These are phyloP conservation scores for Paradendryphiella salina DNA, from an alignment of 2,329 filamentous ascomycete genomes.

Conservation along the genomic window DNA sequence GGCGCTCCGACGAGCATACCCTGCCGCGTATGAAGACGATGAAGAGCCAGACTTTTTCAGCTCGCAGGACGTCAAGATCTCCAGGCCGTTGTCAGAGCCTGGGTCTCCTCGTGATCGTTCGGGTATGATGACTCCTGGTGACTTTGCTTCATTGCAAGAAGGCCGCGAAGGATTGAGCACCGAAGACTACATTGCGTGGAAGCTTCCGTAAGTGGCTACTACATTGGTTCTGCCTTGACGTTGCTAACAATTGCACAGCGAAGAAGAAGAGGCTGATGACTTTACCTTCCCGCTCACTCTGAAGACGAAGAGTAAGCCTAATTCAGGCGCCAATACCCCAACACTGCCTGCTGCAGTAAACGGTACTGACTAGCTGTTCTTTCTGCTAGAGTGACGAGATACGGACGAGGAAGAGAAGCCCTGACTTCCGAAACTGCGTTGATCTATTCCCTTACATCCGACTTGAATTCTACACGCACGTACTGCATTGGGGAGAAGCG, in stretches of 20 bases:
- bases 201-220: slow-evolving; percentile 77
- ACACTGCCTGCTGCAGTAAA: slow-evolving; percentile 33
- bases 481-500: slow-evolving; percentile 7
- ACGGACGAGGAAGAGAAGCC: slow-evolving; percentile 6
- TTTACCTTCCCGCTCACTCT: slow-evolving; percentile 72
- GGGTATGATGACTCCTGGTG: slow-evolving; percentile 98
- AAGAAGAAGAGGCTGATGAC: slow-evolving; percentile 88
- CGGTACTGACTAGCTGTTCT: slow-evolving; percentile 27
- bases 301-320: slow-evolving; percentile 50
- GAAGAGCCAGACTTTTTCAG: slow-evolving; percentile 90
- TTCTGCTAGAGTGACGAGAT: slow-evolving; percentile 9
- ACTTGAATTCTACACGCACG: slow-evolving; percentile 9
- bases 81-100: slow-evolving; percentile 88
- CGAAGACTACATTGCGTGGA: slow-evolving; percentile 98
- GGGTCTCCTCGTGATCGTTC: slow-evolving; percentile 87
- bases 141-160: slow-evolving; percentile 96
- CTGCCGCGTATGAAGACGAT: slow-evolving; percentile 74
- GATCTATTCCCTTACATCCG: slow-evolving; percentile 11
- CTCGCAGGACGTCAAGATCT: slow-evolving; percentile 92
- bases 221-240: not conserved
- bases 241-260: slow-evolving; percentile 49
- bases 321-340: slow-evolving; percentile 39
- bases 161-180: slow-evolving; percentile 89
- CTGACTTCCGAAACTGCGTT: slow-evolving; percentile 17
- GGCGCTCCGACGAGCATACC: slow-evolving; percentile 88